Percentiles rank a stretch among this genome's conserved stretches.
Evolutionary conservation across 768 basidiomycete species (phyloP).

Genomic region (Lentinula raphanica): DNA sequence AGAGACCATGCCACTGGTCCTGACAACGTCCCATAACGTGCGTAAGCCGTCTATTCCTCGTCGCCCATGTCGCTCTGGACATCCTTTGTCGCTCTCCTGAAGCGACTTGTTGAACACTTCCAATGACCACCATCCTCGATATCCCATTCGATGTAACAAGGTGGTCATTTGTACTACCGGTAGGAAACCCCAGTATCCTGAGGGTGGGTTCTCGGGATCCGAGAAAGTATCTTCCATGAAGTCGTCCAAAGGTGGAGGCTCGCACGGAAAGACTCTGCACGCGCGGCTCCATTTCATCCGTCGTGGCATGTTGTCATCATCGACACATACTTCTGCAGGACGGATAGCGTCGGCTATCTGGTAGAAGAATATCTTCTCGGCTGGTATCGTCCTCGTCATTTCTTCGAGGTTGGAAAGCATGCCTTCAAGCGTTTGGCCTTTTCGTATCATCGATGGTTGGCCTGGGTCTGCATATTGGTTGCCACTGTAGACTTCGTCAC

Average conservation of each 20-base stretch:
- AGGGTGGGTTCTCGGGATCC: slow-evolving; percentile 6
- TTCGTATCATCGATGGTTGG: slow-evolving; percentile 16
- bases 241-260: slow-evolving; percentile 14
- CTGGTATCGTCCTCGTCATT: slow-evolving; percentile 24
- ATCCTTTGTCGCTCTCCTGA: slow-evolving; percentile 15
- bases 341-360: slow-evolving; percentile 33
- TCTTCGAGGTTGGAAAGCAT: slow-evolving; percentile 21
- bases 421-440: slow-evolving; percentile 10
- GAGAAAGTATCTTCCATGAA: background rate
- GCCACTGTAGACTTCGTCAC: slow-evolving; percentile 21
- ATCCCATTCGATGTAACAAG: slow-evolving; percentile 27
- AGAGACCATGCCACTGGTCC: background rate
- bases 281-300: slow-evolving; percentile 35
- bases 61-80: slow-evolving; percentile 20
- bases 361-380: slow-evolving; percentile 33
- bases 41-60: slow-evolving; percentile 21
- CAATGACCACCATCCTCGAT: slow-evolving; percentile 29
- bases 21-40: slow-evolving; percentile 15
- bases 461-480: slow-evolving; percentile 35
- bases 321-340: slow-evolving; percentile 14
- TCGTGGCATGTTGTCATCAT: slow-evolving; percentile 18
- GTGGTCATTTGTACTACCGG: slow-evolving; percentile 29
- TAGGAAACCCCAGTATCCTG: slow-evolving; percentile 23
- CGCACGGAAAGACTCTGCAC: slow-evolving; percentile 33
- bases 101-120: slow-evolving; percentile 35